phyloP scores from a whole-genome alignment of 2,329 filamentous ascomycete genomes.

The Colletotrichum phormii region DNA sequence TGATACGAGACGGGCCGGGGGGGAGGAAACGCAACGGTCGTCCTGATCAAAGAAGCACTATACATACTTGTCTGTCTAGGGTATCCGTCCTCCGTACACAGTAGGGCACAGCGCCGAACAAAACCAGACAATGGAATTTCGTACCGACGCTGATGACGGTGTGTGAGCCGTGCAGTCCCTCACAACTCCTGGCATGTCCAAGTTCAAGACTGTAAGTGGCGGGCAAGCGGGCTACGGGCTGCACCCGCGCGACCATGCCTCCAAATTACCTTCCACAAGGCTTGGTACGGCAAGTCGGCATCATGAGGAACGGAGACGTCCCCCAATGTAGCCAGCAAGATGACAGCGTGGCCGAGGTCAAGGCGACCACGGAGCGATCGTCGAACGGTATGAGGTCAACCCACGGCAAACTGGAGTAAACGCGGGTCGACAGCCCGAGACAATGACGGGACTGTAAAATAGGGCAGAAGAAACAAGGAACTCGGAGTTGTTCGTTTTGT shows the following conservation, averaged over 20 bases:
- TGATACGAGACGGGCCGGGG: conserved; percentile 21
- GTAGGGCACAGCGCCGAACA: conserved; percentile 13
- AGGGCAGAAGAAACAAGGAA: conserved; percentile 10
- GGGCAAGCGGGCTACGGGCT: conserved; percentile 19
- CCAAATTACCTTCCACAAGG: conserved; percentile 6
- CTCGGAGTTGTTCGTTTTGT: conserved; percentile 7
- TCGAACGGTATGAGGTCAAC: conserved; percentile 4
- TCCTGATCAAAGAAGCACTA: not conserved
- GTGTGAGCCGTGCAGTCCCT: not conserved
- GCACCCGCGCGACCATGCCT: conserved; percentile 3
- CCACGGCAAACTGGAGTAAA: not conserved
- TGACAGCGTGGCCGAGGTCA: conserved; percentile 23
- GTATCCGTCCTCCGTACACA: not conserved
- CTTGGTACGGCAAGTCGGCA: conserved; percentile 37
- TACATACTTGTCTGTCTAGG: not conserved
- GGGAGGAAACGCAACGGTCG: conserved; percentile 7
- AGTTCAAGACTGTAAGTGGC: not conserved
- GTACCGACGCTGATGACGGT: not conserved
- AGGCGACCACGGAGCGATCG: not conserved
- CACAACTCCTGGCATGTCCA: not conserved
- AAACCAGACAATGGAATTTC: not conserved
- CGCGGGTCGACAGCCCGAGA: not conserved
- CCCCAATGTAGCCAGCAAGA: conserved; percentile 23
- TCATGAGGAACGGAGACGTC: conserved; percentile 19
- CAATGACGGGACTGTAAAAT: not conserved